Conservation (phyloP, 106 monocot genomes). For the Platanthera zijinensis region DNA sequence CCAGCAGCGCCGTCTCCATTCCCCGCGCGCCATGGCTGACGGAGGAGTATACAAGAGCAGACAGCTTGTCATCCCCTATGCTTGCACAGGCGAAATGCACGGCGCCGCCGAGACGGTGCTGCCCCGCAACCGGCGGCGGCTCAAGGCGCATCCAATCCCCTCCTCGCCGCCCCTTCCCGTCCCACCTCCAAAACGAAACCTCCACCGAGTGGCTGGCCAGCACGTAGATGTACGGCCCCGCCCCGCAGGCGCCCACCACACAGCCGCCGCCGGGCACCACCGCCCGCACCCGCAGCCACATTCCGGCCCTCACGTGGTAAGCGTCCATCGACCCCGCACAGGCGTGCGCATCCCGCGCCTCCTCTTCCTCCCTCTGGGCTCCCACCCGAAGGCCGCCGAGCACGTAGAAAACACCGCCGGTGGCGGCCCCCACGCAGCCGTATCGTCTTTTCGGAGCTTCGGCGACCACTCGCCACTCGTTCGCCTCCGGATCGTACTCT, state of each 20-base stretch:
- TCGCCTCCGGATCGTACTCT: conserved; percentile 44
- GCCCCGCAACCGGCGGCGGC: conserved; percentile 41
- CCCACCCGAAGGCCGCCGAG: conserved; percentile 34
- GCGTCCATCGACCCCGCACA: conserved; percentile 63
- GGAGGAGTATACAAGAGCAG: conserved; percentile 29
- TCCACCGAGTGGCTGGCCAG: conserved; percentile 90
- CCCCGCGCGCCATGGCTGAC: conserved; percentile 3
- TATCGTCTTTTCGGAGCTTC: conserved; percentile 32
- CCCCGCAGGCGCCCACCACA: conserved; percentile 68
- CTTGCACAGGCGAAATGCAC: conserved; percentile 54
- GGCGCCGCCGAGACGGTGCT: conserved; percentile 28
- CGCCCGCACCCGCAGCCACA: conserved; percentile 35
- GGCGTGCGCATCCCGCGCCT: conserved; percentile 29
- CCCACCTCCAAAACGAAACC: conserved; percentile 81
- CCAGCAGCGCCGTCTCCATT: conserved; percentile 27
- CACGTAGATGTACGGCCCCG: conserved; percentile 50
- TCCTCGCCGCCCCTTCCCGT: conserved; percentile 16
- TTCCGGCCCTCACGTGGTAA: conserved; percentile 29
- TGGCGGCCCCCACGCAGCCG: conserved; percentile 50
- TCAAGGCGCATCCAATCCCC: conserved; percentile 40
- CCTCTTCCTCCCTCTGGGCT: neutral
- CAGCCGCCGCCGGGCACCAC: conserved; percentile 71
- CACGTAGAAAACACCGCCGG: conserved; percentile 37
- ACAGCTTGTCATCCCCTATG: conserved; percentile 44
- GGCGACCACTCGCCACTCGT: conserved; percentile 35